phyloP scores from a whole-genome alignment of 495 filamentous ascomycete species.

The Penicillium soppii region DNA sequence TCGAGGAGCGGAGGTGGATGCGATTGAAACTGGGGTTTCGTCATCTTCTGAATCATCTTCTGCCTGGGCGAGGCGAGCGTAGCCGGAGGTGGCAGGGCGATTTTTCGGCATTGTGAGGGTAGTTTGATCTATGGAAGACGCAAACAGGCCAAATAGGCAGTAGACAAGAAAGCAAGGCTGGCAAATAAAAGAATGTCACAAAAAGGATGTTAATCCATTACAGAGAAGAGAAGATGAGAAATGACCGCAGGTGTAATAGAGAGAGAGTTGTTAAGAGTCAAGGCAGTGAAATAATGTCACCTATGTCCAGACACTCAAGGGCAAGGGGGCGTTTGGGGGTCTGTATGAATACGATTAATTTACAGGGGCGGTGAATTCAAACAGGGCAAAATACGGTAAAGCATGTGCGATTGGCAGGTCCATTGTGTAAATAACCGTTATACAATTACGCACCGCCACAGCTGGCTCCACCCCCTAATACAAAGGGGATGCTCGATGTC shows the following conservation, averaged over 20 bases:
- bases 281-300: constrained; percentile 20
- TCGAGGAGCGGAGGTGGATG: constrained; percentile 61
- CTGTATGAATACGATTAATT: constrained; percentile 14
- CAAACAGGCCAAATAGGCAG: constrained; percentile 10
- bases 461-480: constrained; percentile 20
- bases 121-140: constrained; percentile 14
- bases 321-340: constrained; percentile 14
- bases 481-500: constrained; percentile 21
- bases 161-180: constrained; percentile 7
- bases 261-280: constrained; percentile 6
- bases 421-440: constrained; percentile 7
- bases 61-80: constrained; percentile 87
- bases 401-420: neutral
- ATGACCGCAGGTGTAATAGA: constrained; percentile 7
- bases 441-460: constrained; percentile 30
- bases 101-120: constrained; percentile 49
- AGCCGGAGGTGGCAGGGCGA: constrained; percentile 79
- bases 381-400: constrained; percentile 5
- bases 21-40: constrained; percentile 53
- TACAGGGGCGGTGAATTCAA: constrained; percentile 14
- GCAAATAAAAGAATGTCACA: constrained; percentile 18
- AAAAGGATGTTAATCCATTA: constrained; percentile 24
- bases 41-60: constrained; percentile 80
- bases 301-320: constrained; percentile 21
- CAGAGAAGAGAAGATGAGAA: constrained; percentile 6